A percentile compares a stretch with the other conserved stretches of the same genome.
phyloP scores from a whole-genome alignment of 805 yeast species.

The Lipomyces chichibuensis region DNA sequence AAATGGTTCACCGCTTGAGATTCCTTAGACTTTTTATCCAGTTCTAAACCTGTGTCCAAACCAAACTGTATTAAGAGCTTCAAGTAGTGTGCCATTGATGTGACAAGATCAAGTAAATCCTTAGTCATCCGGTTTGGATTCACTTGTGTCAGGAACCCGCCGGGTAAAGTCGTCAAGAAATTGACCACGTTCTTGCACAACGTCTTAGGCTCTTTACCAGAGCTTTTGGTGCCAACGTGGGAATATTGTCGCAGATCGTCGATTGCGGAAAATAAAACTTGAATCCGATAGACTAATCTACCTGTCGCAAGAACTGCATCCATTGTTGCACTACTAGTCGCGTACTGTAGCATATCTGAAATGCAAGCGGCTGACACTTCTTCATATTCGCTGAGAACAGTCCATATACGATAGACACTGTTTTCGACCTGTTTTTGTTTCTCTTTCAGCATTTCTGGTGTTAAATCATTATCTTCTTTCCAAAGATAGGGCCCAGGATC shows the following conservation, averaged over 20 bases:
- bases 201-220: slow-evolving; percentile 71
- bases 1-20: slow-evolving; percentile 66
- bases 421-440: slow-evolving; percentile 70
- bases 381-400: slow-evolving; percentile 82
- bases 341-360: slow-evolving; percentile 85
- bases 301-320: slow-evolving; percentile 74
- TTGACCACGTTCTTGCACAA: slow-evolving; percentile 88
- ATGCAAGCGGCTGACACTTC: slow-evolving; percentile 88
- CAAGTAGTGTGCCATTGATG: slow-evolving; percentile 90
- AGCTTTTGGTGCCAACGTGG: not conserved
- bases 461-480: slow-evolving; percentile 46
- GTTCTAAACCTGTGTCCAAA: slow-evolving; percentile 70
- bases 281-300: slow-evolving; percentile 69
- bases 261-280: slow-evolving; percentile 73
- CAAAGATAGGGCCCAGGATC: slow-evolving; percentile 31
- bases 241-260: slow-evolving; percentile 49
- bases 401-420: slow-evolving; percentile 71
- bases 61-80: slow-evolving; percentile 83
- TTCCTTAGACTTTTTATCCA: slow-evolving; percentile 57
- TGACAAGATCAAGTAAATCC: slow-evolving; percentile 71
- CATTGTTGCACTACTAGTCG: slow-evolving; percentile 70
- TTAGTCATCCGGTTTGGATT: slow-evolving; percentile 40
- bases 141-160: slow-evolving; percentile 46
- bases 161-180: slow-evolving; percentile 79
- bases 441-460: slow-evolving; percentile 51